Evolutionary conservation across 495 filamentous ascomycete species (phyloP).

Genomic region (Xylaria bambusicola): DNA sequence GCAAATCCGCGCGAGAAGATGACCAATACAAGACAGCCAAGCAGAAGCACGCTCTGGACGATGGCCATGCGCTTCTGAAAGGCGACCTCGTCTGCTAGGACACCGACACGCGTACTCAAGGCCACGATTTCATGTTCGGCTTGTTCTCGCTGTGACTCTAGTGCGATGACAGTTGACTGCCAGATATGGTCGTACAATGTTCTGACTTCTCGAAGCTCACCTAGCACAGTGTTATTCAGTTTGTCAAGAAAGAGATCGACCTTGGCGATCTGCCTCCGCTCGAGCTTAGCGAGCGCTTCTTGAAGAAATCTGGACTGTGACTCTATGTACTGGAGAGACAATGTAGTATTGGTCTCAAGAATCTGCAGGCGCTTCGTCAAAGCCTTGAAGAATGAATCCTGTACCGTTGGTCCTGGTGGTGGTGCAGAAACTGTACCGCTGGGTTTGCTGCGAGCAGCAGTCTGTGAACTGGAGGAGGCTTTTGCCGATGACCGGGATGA

Average conservation of each 20-base stretch:
- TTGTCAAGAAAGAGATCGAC: conserved; percentile 78
- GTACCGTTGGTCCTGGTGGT: conserved; percentile 74
- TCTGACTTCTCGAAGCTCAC: conserved; percentile 76
- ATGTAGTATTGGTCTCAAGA: conserved; percentile 87
- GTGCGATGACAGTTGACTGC: conserved; percentile 90
- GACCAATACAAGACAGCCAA: conserved; percentile 84
- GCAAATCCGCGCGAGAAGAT: conserved; percentile 64
- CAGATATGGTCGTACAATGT: conserved; percentile 94
- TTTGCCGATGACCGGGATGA: conserved; percentile 21
- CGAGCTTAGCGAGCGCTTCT: conserved; percentile 87
- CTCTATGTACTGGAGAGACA: conserved; percentile 95
- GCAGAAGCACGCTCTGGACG: conserved; percentile 80
- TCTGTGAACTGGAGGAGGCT: conserved; percentile 26
- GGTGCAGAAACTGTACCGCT: conserved; percentile 55
- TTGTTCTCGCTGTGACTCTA: conserved; percentile 82
- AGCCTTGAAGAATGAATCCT: conserved; percentile 97
- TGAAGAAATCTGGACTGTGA: conserved; percentile 90
- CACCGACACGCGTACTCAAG: conserved; percentile 74
- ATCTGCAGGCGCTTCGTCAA: conserved; percentile 88
- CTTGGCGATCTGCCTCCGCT: conserved; percentile 82
- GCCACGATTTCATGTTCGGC: conserved; percentile 78
- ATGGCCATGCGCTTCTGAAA: conserved; percentile 95
- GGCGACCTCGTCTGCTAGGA: conserved; percentile 90
- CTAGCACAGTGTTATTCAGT: conserved; percentile 84
- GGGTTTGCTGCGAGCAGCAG: conserved; percentile 42